Percentiles rank a stretch among this genome's conserved stretches.
These are phyloP conservation scores for Aspergillus proliferans DNA, from an alignment of 2,329 filamentous ascomycete genomes.

Conservation along the genomic window DNA sequence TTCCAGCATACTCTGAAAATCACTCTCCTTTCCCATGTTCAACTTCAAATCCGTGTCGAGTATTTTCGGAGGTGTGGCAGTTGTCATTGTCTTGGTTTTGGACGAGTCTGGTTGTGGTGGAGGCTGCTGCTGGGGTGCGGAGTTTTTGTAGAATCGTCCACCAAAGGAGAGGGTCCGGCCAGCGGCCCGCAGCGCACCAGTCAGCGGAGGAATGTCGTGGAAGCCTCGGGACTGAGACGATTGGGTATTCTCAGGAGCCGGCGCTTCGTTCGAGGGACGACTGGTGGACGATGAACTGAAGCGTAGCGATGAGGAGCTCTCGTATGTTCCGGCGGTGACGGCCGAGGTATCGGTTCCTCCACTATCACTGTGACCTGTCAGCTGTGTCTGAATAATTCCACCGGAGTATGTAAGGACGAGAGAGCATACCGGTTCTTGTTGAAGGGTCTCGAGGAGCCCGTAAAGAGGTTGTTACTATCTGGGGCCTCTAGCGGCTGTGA, in stretches of 20 bases:
- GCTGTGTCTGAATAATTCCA: slow-evolving; percentile 12
- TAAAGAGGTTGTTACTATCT: slow-evolving; percentile 32
- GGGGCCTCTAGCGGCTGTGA: slow-evolving; percentile 30
- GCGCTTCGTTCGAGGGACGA: slow-evolving; percentile 49
- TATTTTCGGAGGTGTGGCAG: slow-evolving; percentile 47
- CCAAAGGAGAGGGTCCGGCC: slow-evolving; percentile 51
- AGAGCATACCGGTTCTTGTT: slow-evolving; percentile 32
- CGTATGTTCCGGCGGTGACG: slow-evolving; percentile 40
- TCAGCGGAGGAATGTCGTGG: slow-evolving; percentile 37
- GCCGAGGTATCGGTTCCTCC: slow-evolving; percentile 44
- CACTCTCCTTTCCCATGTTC: slow-evolving; percentile 36
- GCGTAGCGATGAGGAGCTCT: slow-evolving; percentile 45
- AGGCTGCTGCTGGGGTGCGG: slow-evolving; percentile 13
- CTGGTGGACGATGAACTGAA: slow-evolving; percentile 52
- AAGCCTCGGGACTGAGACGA: slow-evolving; percentile 32
- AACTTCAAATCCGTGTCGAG: slow-evolving; percentile 40
- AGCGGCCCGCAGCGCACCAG: slow-evolving; percentile 40
- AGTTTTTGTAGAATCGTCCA: slow-evolving; percentile 32
- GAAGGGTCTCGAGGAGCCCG: slow-evolving; percentile 25
- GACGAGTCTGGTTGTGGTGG: slow-evolving; percentile 13
- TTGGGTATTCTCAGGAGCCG: slow-evolving; percentile 33
- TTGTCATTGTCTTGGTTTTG: slow-evolving; percentile 47
- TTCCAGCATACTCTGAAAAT: slow-evolving; percentile 50
- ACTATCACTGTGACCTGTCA: slow-evolving; percentile 39
- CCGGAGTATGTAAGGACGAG: slow-evolving; percentile 2